Evolutionary conservation across 306 rosid species (phyloP), one percentile per base, ranked within the genome.

Genomic region (Hippophae tibetana): DNA sequence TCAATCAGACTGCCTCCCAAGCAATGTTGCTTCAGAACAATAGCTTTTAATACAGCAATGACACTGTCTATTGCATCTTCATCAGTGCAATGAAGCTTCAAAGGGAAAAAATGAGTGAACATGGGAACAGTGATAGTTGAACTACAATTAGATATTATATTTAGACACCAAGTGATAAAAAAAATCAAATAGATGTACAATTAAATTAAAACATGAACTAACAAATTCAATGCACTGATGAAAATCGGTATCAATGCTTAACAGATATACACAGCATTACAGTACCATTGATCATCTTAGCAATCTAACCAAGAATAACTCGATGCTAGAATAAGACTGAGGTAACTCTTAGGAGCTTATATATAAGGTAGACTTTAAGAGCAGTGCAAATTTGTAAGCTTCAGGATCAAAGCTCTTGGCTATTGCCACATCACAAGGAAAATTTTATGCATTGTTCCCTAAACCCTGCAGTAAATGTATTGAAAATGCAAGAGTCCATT

Each of bases 31-130:
- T 73, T 90, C 62, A 85, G 71, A 72, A 87, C 77, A 74, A 83
- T 62, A 42, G 85, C 83, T 69, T 90, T 87, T 67, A 85, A 79
- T 69, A 90, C 78, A 62, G 84, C 74, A 64, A 90, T 87, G 66
- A 74, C 86, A 52, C 74, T 84, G 49, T 67, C 81, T 61, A 79
- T 57, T 58, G 85, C 77, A 74, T 85, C 98, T 76, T 85, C 87
- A 65, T 79, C 84, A 40, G 71, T 60, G 62, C 87, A 83, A 58
- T 74, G 83, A 46, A 90, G 85, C 98, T 90, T 75, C 84, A 72
- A 67, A 67, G 68, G 25, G 46, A 42, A 52, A 42, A 64, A 49
- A 53, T 45, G 57, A 47, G 64, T 44, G 40, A 58, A 52, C 48
- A 61, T 54, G 56, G 57, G 13, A 77, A 64, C 40, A 62, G 26